phyloP scores from a whole-genome alignment of 208 protist genomes.

The Leishmania mexicana region DNA sequence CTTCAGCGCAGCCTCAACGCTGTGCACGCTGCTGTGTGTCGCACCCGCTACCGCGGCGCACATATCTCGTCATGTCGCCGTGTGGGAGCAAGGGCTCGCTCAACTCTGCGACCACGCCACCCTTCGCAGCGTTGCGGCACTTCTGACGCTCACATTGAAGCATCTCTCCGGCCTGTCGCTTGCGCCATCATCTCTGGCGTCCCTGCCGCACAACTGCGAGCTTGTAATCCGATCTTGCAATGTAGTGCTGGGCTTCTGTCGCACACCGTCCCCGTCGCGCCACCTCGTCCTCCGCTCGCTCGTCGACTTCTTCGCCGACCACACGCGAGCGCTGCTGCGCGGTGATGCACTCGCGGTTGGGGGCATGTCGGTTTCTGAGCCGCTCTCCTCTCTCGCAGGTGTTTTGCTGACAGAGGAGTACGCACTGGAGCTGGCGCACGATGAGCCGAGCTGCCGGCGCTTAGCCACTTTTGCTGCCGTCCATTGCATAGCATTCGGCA shows the following conservation, averaged over 20 bases:
- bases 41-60: constrained; percentile 1
- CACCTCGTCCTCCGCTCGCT: constrained; percentile 28
- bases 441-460: constrained; percentile 22
- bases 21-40: constrained; percentile 26
- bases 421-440: constrained; percentile 18
- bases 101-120: constrained; percentile 25
- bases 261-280: constrained; percentile 14
- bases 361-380: background rate
- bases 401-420: constrained; percentile 11
- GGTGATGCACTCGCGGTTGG: background rate
- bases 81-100: constrained; percentile 19
- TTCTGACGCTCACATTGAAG: constrained; percentile 20
- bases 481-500: background rate
- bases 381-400: constrained; percentile 1
- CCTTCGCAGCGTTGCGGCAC: constrained; percentile 9
- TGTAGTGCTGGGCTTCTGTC: constrained; percentile 7
- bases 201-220: background rate
- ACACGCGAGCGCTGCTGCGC: constrained; percentile 14
- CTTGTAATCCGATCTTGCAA: constrained; percentile 10
- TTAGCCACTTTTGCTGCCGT: constrained; percentile 7
- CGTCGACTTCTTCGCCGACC: constrained; percentile 15
- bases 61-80: background rate
- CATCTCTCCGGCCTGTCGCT: constrained; percentile 17
- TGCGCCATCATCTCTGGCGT: background rate
- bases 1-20: constrained; percentile 24